Percentiles rank a stretch among this genome's conserved stretches.
phyloP scores from a whole-genome alignment of 139 green algal species.

The Limnomonas spitsbergensis region DNA sequence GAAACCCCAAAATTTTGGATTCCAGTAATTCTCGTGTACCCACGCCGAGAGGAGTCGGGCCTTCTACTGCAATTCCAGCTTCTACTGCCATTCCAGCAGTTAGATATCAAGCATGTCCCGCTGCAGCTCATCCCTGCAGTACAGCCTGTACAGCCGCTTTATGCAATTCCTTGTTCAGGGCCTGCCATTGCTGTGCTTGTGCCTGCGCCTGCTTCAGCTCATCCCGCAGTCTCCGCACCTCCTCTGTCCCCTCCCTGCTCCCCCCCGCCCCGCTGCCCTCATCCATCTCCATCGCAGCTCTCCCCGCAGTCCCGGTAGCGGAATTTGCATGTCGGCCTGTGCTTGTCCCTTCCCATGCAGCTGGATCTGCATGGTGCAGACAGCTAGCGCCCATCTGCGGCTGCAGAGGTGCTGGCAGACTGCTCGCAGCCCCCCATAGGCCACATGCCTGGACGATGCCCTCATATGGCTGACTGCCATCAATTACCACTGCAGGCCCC shows the following conservation, averaged over 20 bases:
- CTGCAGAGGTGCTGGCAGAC: neutral
- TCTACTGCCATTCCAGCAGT: too few relatives aligned
- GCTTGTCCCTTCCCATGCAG: neutral
- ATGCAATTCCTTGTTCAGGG: neutral
- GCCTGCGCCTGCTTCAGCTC: constrained; percentile 16
- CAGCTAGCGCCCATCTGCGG: neutral
- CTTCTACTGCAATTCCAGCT: too few relatives aligned
- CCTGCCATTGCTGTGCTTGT: constrained; percentile 9
- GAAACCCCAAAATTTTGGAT: too few relatives aligned
- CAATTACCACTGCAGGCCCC: constrained; percentile 49
- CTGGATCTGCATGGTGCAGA: neutral
- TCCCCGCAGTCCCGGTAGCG: neutral
- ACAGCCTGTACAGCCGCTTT: neutral
- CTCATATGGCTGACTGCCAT: constrained; percentile 35
- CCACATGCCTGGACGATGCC: neutral
- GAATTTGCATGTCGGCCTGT: neutral
- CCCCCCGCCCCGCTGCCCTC: neutral
- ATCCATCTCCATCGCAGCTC: neutral
- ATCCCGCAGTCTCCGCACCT: constrained; percentile 4
- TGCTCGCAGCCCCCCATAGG: neutral
- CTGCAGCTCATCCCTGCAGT: neutral
- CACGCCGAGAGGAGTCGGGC: too few relatives aligned
- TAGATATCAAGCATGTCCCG: too few relatives aligned
- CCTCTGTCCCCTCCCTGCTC: neutral
- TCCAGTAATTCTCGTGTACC: too few relatives aligned